Evolutionary conservation across 768 basidiomycete species (phyloP).

Genomic region (Phallus indusiatus): DNA sequence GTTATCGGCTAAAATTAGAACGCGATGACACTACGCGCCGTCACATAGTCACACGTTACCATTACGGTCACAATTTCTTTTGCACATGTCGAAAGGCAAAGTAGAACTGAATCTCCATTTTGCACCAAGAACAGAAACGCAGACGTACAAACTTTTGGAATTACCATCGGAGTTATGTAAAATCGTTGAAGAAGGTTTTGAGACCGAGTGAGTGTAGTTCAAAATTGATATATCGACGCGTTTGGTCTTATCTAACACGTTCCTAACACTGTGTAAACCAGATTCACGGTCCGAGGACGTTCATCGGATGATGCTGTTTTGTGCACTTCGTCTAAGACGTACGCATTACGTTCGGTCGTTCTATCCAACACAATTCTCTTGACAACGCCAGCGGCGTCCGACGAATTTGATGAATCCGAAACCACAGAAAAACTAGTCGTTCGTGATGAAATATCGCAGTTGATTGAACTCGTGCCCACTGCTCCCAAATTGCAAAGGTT

Average conservation of each 20-base stretch:
- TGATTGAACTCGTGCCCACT: constrained; percentile 72
- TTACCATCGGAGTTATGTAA: constrained; percentile 60
- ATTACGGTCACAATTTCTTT: not conserved
- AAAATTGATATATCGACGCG: too few relatives aligned
- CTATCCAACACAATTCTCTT: constrained; percentile 85
- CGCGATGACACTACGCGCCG: not conserved
- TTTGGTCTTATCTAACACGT: not conserved
- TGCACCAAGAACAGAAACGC: not conserved
- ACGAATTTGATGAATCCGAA: constrained; percentile 6
- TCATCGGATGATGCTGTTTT: constrained; percentile 80
- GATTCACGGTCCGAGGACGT: constrained; percentile 74
- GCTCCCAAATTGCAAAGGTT: constrained; percentile 73
- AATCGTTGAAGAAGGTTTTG: constrained; percentile 37
- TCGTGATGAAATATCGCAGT: constrained; percentile 37
- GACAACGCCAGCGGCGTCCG: constrained; percentile 38
- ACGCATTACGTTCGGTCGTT: constrained; percentile 71
- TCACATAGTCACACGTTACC: constrained; percentile 1
- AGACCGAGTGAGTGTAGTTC: constrained; percentile 2
- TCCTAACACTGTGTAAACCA: constrained; percentile 19
- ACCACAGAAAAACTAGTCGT: not conserved
- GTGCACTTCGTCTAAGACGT: constrained; percentile 77
- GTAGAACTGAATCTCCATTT: constrained; percentile 2
- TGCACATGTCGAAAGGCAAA: not conserved
- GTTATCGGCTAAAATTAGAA: too few relatives aligned
- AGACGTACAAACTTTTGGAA: constrained; percentile 43